These are phyloP conservation scores for Raddia distichophylla DNA, from an alignment of 176 grass and related monocot species.

Conservation along the genomic window DNA sequence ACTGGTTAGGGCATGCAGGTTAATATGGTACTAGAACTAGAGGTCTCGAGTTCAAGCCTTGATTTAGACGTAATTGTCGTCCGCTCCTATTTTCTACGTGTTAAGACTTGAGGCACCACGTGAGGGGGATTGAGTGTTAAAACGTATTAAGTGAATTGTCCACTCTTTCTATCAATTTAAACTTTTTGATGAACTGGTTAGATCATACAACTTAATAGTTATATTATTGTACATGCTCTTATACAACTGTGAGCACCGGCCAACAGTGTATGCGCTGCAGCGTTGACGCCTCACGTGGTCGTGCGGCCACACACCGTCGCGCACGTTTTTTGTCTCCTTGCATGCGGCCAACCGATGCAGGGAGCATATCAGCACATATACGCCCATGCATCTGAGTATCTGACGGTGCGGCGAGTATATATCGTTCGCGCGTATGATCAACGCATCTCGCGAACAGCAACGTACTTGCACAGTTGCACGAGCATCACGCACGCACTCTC, in stretches of 20 bases:
- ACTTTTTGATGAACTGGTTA: too few relatives aligned
- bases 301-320: slow-evolving; percentile 9
- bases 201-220: too few relatives aligned
- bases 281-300: slow-evolving; percentile 26
- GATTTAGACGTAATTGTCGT: too few relatives aligned
- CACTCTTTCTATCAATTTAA: too few relatives aligned
- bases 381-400: not conserved
- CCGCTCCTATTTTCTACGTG: too few relatives aligned
- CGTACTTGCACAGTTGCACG: not conserved
- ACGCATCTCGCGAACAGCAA: not conserved
- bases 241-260: not conserved
- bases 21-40: too few relatives aligned
- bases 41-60: too few relatives aligned
- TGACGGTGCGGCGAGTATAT: not conserved
- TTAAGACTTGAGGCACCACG: too few relatives aligned
- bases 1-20: too few relatives aligned
- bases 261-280: not conserved
- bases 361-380: not conserved
- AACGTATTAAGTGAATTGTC: too few relatives aligned
- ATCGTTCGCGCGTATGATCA: not conserved
- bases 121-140: too few relatives aligned
- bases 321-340: slow-evolving; percentile 6
- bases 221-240: too few relatives aligned
- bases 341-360: not conserved
- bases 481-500: slow-evolving; percentile 13